Evolutionary conservation across 1,284 basidiomycete species (phyloP).

Genomic region (Cutaneotrichosporon spelunceum): DNA sequence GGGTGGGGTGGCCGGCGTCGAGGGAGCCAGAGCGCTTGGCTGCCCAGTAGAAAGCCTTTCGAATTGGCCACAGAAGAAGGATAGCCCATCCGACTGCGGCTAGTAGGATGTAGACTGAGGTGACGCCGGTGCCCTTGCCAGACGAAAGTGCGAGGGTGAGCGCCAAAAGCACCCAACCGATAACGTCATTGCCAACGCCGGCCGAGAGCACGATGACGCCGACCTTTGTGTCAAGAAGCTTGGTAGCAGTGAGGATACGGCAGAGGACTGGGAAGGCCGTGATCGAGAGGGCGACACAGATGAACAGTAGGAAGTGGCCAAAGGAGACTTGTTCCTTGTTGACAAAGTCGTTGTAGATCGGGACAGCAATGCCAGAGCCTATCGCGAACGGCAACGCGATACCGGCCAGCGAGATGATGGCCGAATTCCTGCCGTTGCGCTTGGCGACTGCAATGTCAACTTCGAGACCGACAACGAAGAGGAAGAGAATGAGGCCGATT

Average conservation of each 20-base stretch:
- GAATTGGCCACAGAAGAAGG: constrained; percentile 71
- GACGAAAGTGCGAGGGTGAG: constrained; percentile 86
- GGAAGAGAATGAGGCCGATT: constrained; percentile 86
- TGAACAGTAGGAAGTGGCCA: constrained; percentile 90
- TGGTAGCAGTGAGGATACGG: constrained; percentile 60
- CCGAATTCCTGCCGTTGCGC: constrained; percentile 67
- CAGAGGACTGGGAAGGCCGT: constrained; percentile 93
- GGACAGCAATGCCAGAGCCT: constrained; percentile 75
- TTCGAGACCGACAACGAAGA: constrained; percentile 89
- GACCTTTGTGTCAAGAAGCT: constrained; percentile 84
- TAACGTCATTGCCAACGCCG: constrained; percentile 83
- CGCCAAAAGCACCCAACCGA: constrained; percentile 66
- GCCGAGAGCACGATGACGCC: constrained; percentile 90
- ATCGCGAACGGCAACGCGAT: constrained; percentile 77
- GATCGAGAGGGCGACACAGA: constrained; percentile 84
- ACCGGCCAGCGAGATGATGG: constrained; percentile 60
- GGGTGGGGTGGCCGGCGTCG: constrained; percentile 62
- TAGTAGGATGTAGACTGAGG: constrained; percentile 77
- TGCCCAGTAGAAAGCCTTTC: constrained; percentile 63
- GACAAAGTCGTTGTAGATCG: constrained; percentile 76
- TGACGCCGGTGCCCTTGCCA: constrained; percentile 59
- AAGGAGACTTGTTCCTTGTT: constrained; percentile 60
- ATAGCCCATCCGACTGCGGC: constrained; percentile 76
- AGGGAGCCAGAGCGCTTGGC: constrained; percentile 74
- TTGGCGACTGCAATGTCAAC: constrained; percentile 77